Base-by-base conservation (phyloP, 495 filamentous ascomycete genomes). In the Ascodesmis nigricans region DNA sequence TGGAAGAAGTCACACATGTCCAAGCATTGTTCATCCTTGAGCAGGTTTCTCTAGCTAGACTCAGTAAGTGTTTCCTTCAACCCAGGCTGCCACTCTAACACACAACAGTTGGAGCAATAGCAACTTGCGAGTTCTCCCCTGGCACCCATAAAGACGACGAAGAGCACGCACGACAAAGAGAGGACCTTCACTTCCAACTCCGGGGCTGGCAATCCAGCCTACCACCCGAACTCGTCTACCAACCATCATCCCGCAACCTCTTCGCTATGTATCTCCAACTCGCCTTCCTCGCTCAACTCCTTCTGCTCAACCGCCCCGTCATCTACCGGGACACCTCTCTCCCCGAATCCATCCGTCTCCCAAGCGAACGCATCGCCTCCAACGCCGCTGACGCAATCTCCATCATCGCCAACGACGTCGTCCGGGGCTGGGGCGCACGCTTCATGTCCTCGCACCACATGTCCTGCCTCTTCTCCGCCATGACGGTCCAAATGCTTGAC, bases 401-500 rank as follows among this genome's bases (percentile, higher is more conserved):
- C 3, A 30, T 17, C 8, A 36, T 31, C 14, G 8, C 26, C n/a
- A 29, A 29, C 14, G 39, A 41, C 15, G n/a, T 41, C 4, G 18
- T 37, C 4, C 19, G 29, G 35, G 24, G 17, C 11, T 41, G 26
- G 13, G 39, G 39, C 4, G 34, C 39, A 18, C 33, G 39, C 18
- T 41, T 31, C 32, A 41, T 41, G 39, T 15, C 24, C 3, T 18
- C 23, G 21, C 3, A 16, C 10, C 18, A 19, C 22, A 41, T 41
- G 39, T 35, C 23, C 11, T 41, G 39, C 21, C 28, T 41, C 23
- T 41, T 41, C 33, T 19, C 33, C 11, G 33, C 39, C 8, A 37
- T 37, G 39, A 41, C 39, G 8, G 35, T 41, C 6, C 39, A 41
- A n/a, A 29, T 41, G 24, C 22, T 41, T 8, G 23, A 36, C 3